A percentile compares a stretch with the other conserved stretches of the same genome.
Evolutionary conservation across 441 rosid species (phyloP).

Genomic region (Rhodomyrtus psidioides): DNA sequence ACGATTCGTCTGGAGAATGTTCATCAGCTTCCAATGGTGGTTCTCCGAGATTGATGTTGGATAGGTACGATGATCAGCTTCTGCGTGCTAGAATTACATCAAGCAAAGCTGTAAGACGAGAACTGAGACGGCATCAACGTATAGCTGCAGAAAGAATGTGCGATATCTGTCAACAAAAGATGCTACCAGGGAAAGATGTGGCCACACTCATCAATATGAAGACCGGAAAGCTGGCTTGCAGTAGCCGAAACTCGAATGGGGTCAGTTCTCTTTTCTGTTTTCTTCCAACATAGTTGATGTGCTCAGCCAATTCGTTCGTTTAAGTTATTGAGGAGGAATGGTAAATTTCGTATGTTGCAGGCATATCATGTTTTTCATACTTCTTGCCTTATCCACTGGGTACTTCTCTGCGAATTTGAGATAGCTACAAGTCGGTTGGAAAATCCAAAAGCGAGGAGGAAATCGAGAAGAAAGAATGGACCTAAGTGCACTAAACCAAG

Average conservation of each 20-base stretch:
- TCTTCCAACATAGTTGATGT: background rate
- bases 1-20: slow-evolving; percentile 64
- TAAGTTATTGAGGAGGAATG: background rate
- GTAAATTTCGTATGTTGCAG: slow-evolving; percentile 22
- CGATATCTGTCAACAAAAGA: slow-evolving; percentile 86
- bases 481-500: slow-evolving; percentile 27
- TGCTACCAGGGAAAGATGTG: slow-evolving; percentile 82
- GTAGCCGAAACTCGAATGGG: slow-evolving; percentile 75
- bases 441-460: slow-evolving; percentile 31
- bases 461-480: slow-evolving; percentile 47
- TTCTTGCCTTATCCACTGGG: slow-evolving; percentile 90
- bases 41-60: slow-evolving; percentile 39
- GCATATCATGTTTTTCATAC: slow-evolving; percentile 89
- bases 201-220: slow-evolving; percentile 67
- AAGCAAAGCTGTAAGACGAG: slow-evolving; percentile 55
- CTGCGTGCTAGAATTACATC: slow-evolving; percentile 43
- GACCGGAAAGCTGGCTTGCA: slow-evolving; percentile 76
- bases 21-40: slow-evolving; percentile 38
- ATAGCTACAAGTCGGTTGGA: slow-evolving; percentile 33
- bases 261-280: slow-evolving; percentile 25
- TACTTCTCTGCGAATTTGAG: slow-evolving; percentile 76
- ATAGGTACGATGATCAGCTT: slow-evolving; percentile 47
- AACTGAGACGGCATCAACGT: slow-evolving; percentile 71
- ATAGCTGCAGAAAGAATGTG: slow-evolving; percentile 83
- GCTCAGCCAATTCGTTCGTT: background rate